Conservation (phyloP, 2,329 filamentous ascomycete genomes). For the Microcyclospora pomicola region DNA sequence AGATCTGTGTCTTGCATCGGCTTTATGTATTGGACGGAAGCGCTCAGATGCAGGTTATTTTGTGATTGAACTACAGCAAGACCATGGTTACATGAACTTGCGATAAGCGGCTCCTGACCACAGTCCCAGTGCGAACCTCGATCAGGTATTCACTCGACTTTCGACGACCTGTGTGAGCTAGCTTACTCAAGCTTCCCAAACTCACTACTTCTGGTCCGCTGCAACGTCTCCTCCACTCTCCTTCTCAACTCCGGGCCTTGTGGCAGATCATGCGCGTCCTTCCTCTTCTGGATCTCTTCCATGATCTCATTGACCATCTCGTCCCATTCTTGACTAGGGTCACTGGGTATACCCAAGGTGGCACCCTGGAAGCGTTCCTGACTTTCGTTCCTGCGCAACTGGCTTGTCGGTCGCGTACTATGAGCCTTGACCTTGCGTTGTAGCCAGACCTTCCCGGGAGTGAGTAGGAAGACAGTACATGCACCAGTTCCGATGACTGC, state of each 20-base stretch:
- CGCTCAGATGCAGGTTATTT: not conserved
- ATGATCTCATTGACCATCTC: conserved; percentile 65
- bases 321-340: conserved; percentile 60
- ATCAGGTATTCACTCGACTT: too few species aligned
- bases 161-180: too few species aligned
- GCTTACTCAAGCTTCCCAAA: too few species aligned
- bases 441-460: conserved; percentile 51
- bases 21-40: too few species aligned
- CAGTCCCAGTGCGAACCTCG: too few species aligned
- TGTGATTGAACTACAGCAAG: too few species aligned
- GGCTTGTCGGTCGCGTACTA: conserved; percentile 10
- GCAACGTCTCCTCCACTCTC: conserved; percentile 35
- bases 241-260: conserved; percentile 39
- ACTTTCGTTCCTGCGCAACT: conserved; percentile 16
- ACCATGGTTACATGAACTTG: too few species aligned
- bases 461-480: conserved; percentile 63
- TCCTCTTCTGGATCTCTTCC: conserved; percentile 53
- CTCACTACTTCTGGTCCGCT: not conserved
- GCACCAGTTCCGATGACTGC: conserved; percentile 51
- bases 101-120: too few species aligned
- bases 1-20: too few species aligned
- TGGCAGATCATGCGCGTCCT: conserved; percentile 27
- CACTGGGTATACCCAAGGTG: conserved; percentile 65
- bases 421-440: conserved; percentile 25
- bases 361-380: conserved; percentile 26